These are phyloP conservation scores for Trichoderma semiorbis DNA, from an alignment of 2,329 filamentous ascomycete genomes.

Conservation along the genomic window DNA sequence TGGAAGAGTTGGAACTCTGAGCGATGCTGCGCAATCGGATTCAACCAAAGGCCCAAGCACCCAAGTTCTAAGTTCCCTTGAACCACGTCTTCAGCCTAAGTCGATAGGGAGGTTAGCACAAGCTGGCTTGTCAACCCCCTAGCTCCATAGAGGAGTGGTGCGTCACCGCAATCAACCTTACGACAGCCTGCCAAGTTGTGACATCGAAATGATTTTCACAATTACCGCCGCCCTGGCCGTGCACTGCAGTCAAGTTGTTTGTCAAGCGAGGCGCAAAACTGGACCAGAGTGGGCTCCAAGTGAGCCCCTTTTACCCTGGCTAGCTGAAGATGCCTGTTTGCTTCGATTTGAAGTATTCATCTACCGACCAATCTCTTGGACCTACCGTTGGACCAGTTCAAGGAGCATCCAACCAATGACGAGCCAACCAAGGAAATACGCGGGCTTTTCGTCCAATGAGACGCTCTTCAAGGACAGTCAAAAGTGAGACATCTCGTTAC, in stretches of 20 bases:
- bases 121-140: not conserved
- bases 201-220: not conserved
- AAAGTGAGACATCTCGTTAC: not conserved
- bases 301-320: not conserved
- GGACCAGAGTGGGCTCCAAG: not conserved
- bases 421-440: too few species aligned
- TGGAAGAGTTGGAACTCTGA: slow-evolving; percentile 69
- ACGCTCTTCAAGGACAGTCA: not conserved
- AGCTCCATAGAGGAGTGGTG: not conserved
- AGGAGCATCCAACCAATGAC: not conserved
- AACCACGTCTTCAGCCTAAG: not conserved
- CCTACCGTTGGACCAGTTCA: not conserved
- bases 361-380: not conserved
- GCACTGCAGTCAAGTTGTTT: not conserved
- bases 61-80: too few species aligned
- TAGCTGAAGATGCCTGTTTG: not conserved
- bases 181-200: not conserved
- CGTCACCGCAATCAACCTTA: not conserved
- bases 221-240: not conserved
- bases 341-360: not conserved
- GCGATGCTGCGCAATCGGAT: not conserved
- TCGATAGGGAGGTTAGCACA: not conserved
- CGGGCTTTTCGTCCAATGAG: too few species aligned
- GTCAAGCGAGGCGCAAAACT: not conserved
- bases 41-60: not conserved